Evolutionary conservation across 2,329 filamentous ascomycete species (phyloP).

Genomic region (Aspergillus fischeri): DNA sequence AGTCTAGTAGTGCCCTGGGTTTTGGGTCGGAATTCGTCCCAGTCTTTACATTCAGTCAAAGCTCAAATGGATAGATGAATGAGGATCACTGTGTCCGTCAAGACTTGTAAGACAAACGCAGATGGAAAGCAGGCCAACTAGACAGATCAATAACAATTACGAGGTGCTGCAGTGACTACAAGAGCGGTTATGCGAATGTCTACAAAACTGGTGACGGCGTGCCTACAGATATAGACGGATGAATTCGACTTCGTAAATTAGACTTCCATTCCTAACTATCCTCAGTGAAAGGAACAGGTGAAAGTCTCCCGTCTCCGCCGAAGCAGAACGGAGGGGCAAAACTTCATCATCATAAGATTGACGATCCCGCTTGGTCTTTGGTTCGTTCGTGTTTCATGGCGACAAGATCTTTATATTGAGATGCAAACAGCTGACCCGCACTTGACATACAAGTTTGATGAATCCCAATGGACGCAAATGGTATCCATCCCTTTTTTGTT

Average conservation of each 20-base stretch:
- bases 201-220: neutral
- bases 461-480: slow-evolving; percentile 23
- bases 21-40: too few relatives aligned
- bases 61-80: neutral
- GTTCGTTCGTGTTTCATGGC: slow-evolving; percentile 24
- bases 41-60: too few relatives aligned
- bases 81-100: neutral
- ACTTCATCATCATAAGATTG: slow-evolving; percentile 12
- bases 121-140: too few relatives aligned
- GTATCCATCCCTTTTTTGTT: slow-evolving; percentile 36
- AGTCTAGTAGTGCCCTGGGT: neutral
- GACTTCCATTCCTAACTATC: slow-evolving; percentile 13
- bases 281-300: slow-evolving; percentile 11
- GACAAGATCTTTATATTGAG: slow-evolving; percentile 40
- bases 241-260: slow-evolving; percentile 21
- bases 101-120: neutral
- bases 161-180: neutral
- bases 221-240: neutral
- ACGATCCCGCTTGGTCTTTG: slow-evolving; percentile 10
- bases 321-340: slow-evolving; percentile 3
- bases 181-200: neutral
- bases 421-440: slow-evolving; percentile 38
- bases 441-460: slow-evolving; percentile 38
- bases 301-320: slow-evolving; percentile 7
- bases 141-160: neutral